Base-by-base conservation (phyloP, 495 filamentous ascomycete species). In the Aspergillus leporis region DNA sequence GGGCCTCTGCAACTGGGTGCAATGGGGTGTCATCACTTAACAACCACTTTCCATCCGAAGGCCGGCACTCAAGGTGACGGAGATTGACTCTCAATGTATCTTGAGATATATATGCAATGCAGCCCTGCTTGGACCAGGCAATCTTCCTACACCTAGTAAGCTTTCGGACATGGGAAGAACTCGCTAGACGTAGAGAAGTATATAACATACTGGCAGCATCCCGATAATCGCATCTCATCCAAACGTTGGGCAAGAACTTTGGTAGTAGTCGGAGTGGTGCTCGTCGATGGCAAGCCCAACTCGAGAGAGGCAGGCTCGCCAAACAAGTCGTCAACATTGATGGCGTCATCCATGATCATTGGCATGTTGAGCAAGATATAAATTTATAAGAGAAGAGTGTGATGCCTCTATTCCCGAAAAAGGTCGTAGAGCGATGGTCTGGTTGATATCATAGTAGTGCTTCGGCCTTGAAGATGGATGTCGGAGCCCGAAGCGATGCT, bases 101-200 rank as follows among this genome's bases (percentile, higher is more conserved):
- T n/a, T 82, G 71, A 22, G 86, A 82, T 63, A 98, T 88, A 56
- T 87, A 87, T 30, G 93, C 93, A 69, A 98, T 90, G 64, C 86
- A 91, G 55, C 94, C 94, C 66, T 86, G 78, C 56, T 87, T 90
- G 18, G 94, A 97, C 95, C 95, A 98, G 50, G 88, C 87, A 53
- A 97, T 82, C 60, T 83, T 87, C 63, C 92, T 96, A 64, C 14
- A 54, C 2, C 32, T 19, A 34, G 47, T 77, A 60, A 69, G 69
- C 25, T 43, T 47, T 5, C 54, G 25, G 47, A 56, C 41, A 32
- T 46, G 4, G 45, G 0, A 14, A n/a, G n/a, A n/a, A n/a, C n/a
- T 36, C 6, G 43, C 7, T 38, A 56, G 8, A 34, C 9, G 32
- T 14, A 60, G 45, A 59, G 10, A 36, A 21, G 28, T 5, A 28